Conservation (phyloP, 805 yeast genomes). For the Zygoascus ofunaensis region DNA sequence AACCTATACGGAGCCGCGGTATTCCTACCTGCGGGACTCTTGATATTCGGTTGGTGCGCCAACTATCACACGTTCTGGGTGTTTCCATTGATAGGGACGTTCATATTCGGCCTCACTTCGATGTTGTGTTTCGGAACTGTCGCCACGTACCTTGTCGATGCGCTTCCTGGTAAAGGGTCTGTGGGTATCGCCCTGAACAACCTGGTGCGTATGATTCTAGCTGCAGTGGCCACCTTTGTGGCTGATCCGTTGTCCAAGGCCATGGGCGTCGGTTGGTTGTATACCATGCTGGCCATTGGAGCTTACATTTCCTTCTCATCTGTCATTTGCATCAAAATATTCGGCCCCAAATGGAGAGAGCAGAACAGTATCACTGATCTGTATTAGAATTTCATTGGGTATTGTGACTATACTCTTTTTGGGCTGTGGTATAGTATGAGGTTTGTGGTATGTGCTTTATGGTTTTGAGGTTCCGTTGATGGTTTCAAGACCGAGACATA, state of each 20-base stretch:
- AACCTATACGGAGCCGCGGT: slow-evolving; percentile 60
- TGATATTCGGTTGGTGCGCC: slow-evolving; percentile 79
- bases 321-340: slow-evolving; percentile 28
- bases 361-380: slow-evolving; percentile 33
- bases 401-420: too few relatives aligned
- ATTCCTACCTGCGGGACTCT: slow-evolving; percentile 51
- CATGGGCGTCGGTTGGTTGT: slow-evolving; percentile 63
- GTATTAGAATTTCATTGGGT: slow-evolving; percentile 20
- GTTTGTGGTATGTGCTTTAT: too few relatives aligned
- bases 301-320: slow-evolving; percentile 14
- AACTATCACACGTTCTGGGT: slow-evolving; percentile 63
- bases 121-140: slow-evolving; percentile 80
- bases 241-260: slow-evolving; percentile 62
- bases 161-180: slow-evolving; percentile 80
- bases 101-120: slow-evolving; percentile 70
- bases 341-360: slow-evolving; percentile 35
- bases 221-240: slow-evolving; percentile 67
- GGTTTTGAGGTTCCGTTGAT: too few relatives aligned
- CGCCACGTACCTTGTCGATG: slow-evolving; percentile 71
- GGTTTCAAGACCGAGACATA: too few relatives aligned
- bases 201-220: slow-evolving; percentile 60
- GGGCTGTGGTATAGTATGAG: too few relatives aligned
- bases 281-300: slow-evolving; percentile 53
- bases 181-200: slow-evolving; percentile 82
- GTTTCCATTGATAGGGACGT: slow-evolving; percentile 71